phyloP scores from a whole-genome alignment of 129 eudicot genomes.

The Artemisia annua region DNA sequence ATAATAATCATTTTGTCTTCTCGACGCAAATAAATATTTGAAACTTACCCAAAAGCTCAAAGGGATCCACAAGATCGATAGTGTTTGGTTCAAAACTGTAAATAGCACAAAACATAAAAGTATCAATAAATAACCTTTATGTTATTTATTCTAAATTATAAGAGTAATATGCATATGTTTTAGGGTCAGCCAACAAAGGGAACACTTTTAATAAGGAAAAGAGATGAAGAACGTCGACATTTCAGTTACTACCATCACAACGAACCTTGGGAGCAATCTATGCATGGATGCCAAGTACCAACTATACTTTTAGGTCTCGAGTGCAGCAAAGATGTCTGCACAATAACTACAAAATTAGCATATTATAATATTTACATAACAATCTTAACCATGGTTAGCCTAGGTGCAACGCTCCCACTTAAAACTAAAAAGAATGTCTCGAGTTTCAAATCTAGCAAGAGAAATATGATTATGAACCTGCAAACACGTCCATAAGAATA shows the following conservation, averaged over 20 bases:
- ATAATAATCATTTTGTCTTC: neutral
- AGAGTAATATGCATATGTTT: constrained; percentile 48
- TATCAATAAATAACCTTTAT: constrained; percentile 5
- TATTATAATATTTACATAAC: too few relatives aligned
- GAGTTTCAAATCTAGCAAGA: too few relatives aligned
- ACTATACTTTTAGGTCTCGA: too few relatives aligned
- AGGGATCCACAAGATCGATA: constrained; percentile 82
- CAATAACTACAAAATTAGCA: too few relatives aligned
- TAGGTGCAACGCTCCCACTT: too few relatives aligned
- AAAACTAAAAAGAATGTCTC: too few relatives aligned
- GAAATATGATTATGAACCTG: too few relatives aligned
- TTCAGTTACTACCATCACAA: constrained; percentile 79
- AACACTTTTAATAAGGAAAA: constrained; percentile 90
- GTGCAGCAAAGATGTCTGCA: too few relatives aligned
- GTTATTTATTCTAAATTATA: neutral
- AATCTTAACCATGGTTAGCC: too few relatives aligned
- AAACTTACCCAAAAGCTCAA: too few relatives aligned
- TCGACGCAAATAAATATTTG: constrained; percentile 41
- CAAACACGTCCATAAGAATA: too few relatives aligned
- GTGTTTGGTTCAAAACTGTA: constrained; percentile 95
- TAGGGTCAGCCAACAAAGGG: constrained; percentile 81
- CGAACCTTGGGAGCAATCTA: constrained; percentile 32
- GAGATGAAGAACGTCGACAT: constrained; percentile 92
- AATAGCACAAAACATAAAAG: constrained; percentile 15
- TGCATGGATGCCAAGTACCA: too few relatives aligned